Base-by-base conservation (phyloP, 1,284 basidiomycete genomes). In the Phellopilus nigrolimitatus region DNA sequence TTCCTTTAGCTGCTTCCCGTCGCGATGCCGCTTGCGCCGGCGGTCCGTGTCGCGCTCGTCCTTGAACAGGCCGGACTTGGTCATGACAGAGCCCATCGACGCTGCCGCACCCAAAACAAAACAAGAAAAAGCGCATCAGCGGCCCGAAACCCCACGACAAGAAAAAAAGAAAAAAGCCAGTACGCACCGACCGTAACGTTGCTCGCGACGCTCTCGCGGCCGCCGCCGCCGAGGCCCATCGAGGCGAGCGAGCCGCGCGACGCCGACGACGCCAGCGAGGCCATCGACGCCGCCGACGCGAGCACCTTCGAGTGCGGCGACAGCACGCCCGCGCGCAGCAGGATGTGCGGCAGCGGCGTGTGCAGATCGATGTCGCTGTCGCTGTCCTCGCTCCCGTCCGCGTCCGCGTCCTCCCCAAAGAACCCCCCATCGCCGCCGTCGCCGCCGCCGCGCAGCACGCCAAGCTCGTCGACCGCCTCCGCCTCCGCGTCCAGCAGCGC, bases 311-410 rank as follows among this genome's bases (percentile, higher is more conserved):
- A 89, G 52, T 79, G 71, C 0, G 86, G 83, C 2, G 87, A 89
- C 17, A 90, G 72, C 47, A 88, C 69, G 1, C 87, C 87, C 54
- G 88, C 78, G 12, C 79, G 75, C 25, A 89, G 67, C 81, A 90
- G 86, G 28, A 90, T 66, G 60, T 84, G 76, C 84, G 88, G 84
- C 9, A 90, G 63, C 0, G 87, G 85, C 0, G 87, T 90, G 58
- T 86, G 83, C 38, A 90, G 60, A 66, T 90, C 87, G 42, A 90
- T 64, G 62, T 81, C 83, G 21, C 84, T 88, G 65, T 86, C 84
- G 15, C 74, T 76, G 36, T 71, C 77, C 33, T 70, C 76, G 3
- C 66, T 75, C 4, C 61, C 68, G 10, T 75, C 73, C 39, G 70
- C 54, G 53, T 69, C 64, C 28, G 60, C 59, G 40, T 68, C 68